Base-by-base conservation (phyloP, 1,284 basidiomycete species). In the Pisolithus thermaeus region DNA sequence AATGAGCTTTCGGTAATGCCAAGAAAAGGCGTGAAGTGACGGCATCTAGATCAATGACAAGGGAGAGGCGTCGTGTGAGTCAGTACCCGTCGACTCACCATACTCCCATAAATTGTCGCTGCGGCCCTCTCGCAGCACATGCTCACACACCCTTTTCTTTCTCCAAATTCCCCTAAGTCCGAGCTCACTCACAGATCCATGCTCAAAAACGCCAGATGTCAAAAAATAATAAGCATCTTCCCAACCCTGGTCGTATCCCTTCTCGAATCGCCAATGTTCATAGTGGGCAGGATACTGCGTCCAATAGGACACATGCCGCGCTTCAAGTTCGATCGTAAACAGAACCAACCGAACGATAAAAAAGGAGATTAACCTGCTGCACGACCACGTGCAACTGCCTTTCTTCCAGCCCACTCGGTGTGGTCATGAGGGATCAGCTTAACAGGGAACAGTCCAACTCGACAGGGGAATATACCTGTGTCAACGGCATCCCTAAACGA, bases 231-330 rank as follows among this genome's bases (percentile, higher is more conserved):
- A 75, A 0, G 82, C 81, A 59, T 90, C 87, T 46, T 81, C 77
- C 88, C 88, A 92, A 0, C 87, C 89, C 51, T 73, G 66, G 2
- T 70, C 55, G 62, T 86, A 91, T 1, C 86, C 90, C 1, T 79
- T 74, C 25, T 69, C 73, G 61, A 89, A 91, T 12, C 84, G 74
- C 69, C 77, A 78, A 54, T 87, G 83, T 56, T 90, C 78, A 56
- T 85, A 74, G 59, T 75, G 55, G 39, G 75, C 78, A 0, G 72
- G 70, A 53, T 72, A 70, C 53, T 72, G 70, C 0, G 70, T 59
- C 88, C 87, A 90, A 62, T 84, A 87, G 11, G 67, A 65, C 11
- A 59, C 63, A 57, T 89, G 84, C 28, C 71, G 63, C 12, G 68
- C 84, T 83, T 57, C 36, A 44, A 9, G 43, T 36, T 25, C 48